Evolutionary conservation across 345 rosid species (phyloP), one percentile per base, ranked within the genome.

Genomic region (Ceriops tagal): DNA sequence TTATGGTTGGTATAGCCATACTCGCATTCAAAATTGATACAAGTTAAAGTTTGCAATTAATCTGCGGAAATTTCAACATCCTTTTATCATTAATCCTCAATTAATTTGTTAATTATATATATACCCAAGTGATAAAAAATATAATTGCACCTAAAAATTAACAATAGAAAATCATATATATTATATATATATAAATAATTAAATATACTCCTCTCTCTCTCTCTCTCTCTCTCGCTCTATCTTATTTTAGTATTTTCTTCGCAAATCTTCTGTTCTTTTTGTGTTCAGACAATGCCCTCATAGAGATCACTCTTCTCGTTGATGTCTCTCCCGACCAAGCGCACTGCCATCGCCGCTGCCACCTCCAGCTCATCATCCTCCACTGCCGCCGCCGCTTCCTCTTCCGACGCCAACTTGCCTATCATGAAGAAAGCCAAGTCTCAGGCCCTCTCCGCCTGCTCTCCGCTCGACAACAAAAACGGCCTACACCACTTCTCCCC

Each of bases 311-410:
- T 65, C 58, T 67, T 8, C 43, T 56, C 31, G 80, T 83, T 81
- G 69, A 91, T 91, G 97, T 91, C 92, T 91, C 91, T 82, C 84
- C 92, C 97, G 77, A 85, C 82, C 81, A 87, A 87, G 82, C 95
- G 89, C 86, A 82, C 89, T 71, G 79, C 78, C 81, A 64, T 83
- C 61, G 66, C 74, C 68, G 53, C 79, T 65, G 66, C 62, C 75
- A 2, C 66, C 70, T 19, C 72, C 69, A 16, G 71, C 67, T n/a
- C 70, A 57, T 21, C 79, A 77, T 21, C 76, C 71, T 31, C 73
- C 71, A n/a, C 73, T 71, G 51, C 72, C 53, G 35, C 56, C 75
- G 59, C 61, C 75, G 37, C 72, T 71, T 27, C 68, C n/a, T 37
- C 59, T 61, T 26, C 65, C 22, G 27, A 64, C 27, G 56, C 28